Percentiles rank a stretch among this genome's conserved stretches.
These are phyloP conservation scores for Boletus rubroflammeus DNA, from an alignment of 768 basidiomycete genomes.

Conservation along the genomic window DNA sequence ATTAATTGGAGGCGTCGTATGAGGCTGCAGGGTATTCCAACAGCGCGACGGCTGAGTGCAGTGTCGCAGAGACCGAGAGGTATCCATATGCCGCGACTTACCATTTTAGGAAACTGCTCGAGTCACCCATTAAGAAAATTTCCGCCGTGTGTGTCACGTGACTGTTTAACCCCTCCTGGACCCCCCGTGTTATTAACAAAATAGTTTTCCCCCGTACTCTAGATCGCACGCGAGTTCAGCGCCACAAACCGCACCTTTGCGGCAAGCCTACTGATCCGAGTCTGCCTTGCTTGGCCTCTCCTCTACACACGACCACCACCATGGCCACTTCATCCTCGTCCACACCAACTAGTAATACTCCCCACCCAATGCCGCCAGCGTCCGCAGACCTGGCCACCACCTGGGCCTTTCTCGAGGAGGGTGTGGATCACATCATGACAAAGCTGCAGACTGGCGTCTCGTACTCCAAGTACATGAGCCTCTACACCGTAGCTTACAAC, in stretches of 20 bases:
- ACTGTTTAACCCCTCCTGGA: too few species aligned
- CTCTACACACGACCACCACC: conserved; percentile 30
- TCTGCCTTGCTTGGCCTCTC: not conserved
- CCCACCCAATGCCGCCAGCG: conserved; percentile 59
- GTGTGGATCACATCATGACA: conserved; percentile 88
- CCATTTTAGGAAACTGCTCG: too few species aligned
- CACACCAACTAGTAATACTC: conserved; percentile 27
- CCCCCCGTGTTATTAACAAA: too few species aligned
- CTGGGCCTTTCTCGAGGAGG: conserved; percentile 85
- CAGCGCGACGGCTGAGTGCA: too few species aligned
- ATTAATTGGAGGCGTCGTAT: too few species aligned
- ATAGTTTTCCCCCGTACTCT: too few species aligned
- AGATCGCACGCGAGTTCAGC: conserved; percentile 11
- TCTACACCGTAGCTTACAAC: conserved; percentile 95
- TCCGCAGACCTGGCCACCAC: conserved; percentile 76
- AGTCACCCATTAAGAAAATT: too few species aligned
- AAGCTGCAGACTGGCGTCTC: conserved; percentile 86
- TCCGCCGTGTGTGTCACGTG: too few species aligned
- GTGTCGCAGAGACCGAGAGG: too few species aligned
- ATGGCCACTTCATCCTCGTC: conserved; percentile 32
- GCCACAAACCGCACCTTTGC: conserved; percentile 30
- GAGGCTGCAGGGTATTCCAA: too few species aligned
- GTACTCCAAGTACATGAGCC: conserved; percentile 82
- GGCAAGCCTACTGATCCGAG: conserved; percentile 16
- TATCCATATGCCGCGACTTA: too few species aligned